phyloP scores from a whole-genome alignment of 164 flowering plant genomes.

The Aristolochia fimbriata region DNA sequence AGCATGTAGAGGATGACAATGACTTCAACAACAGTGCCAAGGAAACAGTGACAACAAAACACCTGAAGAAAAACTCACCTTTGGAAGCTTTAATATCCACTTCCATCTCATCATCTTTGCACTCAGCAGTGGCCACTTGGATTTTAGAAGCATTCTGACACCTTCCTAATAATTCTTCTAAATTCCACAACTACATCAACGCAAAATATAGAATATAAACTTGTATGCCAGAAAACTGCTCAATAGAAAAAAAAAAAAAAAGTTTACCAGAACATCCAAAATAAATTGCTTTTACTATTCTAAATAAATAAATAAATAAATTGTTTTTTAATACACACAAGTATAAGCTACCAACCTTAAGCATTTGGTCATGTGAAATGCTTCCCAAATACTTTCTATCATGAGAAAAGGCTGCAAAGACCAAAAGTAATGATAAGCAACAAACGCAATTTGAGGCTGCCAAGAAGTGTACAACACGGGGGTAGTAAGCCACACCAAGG shows the following conservation, averaged over 20 bases:
- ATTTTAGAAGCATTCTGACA: neutral
- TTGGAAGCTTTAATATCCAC: conserved; percentile 6
- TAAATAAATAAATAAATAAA: neutral
- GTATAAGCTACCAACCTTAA: conserved; percentile 50
- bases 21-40: neutral
- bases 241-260: neutral
- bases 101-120: conserved; percentile 13
- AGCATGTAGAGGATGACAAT: too few species aligned
- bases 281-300: neutral
- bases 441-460: neutral
- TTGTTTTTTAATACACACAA: too few species aligned
- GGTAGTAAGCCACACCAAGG: conserved; percentile 47
- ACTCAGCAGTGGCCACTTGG: conserved; percentile 4
- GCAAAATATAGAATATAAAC: neutral
- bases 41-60: neutral
- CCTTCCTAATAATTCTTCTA: conserved; percentile 9
- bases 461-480: too few species aligned
- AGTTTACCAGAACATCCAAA: neutral
- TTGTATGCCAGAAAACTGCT: neutral
- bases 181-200: conserved; percentile 9
- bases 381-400: conserved; percentile 83
- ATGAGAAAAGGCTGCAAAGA: conserved; percentile 75
- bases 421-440: neutral
- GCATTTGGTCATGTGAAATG: conserved; percentile 69
- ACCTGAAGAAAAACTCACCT: conserved; percentile 3